Percentiles rank a stretch among this genome's conserved stretches.
Evolutionary conservation across 805 yeast genomes (phyloP).

Genomic region (Metschnikowia henanensis): DNA sequence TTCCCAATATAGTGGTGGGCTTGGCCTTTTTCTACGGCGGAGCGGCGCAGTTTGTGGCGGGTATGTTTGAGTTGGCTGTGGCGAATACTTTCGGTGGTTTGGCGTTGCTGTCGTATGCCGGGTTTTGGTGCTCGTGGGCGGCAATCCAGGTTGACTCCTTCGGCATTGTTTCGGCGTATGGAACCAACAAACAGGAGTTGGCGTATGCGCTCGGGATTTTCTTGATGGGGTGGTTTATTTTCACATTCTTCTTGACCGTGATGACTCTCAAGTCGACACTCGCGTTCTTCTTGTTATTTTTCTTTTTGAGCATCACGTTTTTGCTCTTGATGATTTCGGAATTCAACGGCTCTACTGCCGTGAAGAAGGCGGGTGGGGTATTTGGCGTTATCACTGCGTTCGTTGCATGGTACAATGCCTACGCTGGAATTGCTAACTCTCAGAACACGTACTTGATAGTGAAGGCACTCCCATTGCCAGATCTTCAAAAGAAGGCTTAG

Average conservation of each 20-base stretch:
- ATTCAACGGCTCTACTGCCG: slow-evolving; percentile 27
- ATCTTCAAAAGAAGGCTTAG: slow-evolving; percentile 20
- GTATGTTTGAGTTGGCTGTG: slow-evolving; percentile 72
- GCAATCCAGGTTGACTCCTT: slow-evolving; percentile 47
- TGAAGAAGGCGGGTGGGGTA: slow-evolving; percentile 43
- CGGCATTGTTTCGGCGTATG: slow-evolving; percentile 39
- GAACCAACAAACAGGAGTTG: slow-evolving; percentile 24
- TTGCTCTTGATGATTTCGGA: slow-evolving; percentile 42
- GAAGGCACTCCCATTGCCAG: slow-evolving; percentile 54
- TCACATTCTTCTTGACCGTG: slow-evolving; percentile 42
- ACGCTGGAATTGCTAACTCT: slow-evolving; percentile 51
- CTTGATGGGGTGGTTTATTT: slow-evolving; percentile 44
- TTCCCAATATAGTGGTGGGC: slow-evolving; percentile 62
- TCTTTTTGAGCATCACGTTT: slow-evolving; percentile 42
- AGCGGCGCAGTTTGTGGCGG: slow-evolving; percentile 66
- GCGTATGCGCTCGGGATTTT: slow-evolving; percentile 40
- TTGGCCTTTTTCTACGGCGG: slow-evolving; percentile 75
- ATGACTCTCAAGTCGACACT: slow-evolving; percentile 44
- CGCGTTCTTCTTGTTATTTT: slow-evolving; percentile 42
- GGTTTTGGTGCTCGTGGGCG: slow-evolving; percentile 77
- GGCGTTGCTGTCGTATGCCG: slow-evolving; percentile 61
- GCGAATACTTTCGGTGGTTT: slow-evolving; percentile 79
- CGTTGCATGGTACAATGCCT: slow-evolving; percentile 46
- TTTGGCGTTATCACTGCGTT: slow-evolving; percentile 44
- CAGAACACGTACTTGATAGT: slow-evolving; percentile 62